Conservation (phyloP, 1,284 basidiomycete genomes). For the Microbotryum violaceum region DNA sequence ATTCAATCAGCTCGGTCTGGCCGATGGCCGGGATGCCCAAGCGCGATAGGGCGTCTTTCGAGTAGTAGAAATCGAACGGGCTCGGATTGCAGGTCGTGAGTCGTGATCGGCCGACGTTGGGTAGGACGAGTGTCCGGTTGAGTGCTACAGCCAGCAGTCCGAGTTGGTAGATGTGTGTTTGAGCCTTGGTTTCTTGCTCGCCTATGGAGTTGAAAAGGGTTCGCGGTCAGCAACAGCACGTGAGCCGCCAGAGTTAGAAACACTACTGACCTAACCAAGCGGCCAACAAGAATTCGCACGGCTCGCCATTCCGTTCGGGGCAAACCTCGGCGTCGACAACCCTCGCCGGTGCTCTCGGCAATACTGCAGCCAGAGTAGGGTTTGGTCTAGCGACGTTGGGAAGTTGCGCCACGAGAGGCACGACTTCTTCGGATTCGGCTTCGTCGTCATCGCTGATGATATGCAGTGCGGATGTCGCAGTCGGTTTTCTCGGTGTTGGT, state of each 20-base stretch:
- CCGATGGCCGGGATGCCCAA: conserved; percentile 35
- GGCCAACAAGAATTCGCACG: conserved; percentile 32
- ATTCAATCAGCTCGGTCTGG: conserved; percentile 31
- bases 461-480: background rate
- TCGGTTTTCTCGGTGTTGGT: too few relatives aligned
- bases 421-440: conserved; percentile 3
- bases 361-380: background rate
- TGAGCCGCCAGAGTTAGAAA: background rate
- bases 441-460: background rate
- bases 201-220: conserved; percentile 10
- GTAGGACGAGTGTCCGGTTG: conserved; percentile 38
- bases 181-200: conserved; percentile 39
- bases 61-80: conserved; percentile 38
- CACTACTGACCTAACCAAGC: conserved; percentile 32
- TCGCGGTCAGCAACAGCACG: background rate
- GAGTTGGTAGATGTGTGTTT: conserved; percentile 38
- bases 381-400: conserved; percentile 14
- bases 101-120: conserved; percentile 36
- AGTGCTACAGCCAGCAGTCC: conserved; percentile 35
- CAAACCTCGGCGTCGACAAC: conserved; percentile 21
- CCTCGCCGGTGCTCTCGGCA: conserved; percentile 12
- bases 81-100: conserved; percentile 34
- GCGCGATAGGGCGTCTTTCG: conserved; percentile 20
- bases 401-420: conserved; percentile 22
- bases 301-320: conserved; percentile 4